Base-by-base conservation (phyloP, 163 green algal genomes). In the Dunaliella salina region DNA sequence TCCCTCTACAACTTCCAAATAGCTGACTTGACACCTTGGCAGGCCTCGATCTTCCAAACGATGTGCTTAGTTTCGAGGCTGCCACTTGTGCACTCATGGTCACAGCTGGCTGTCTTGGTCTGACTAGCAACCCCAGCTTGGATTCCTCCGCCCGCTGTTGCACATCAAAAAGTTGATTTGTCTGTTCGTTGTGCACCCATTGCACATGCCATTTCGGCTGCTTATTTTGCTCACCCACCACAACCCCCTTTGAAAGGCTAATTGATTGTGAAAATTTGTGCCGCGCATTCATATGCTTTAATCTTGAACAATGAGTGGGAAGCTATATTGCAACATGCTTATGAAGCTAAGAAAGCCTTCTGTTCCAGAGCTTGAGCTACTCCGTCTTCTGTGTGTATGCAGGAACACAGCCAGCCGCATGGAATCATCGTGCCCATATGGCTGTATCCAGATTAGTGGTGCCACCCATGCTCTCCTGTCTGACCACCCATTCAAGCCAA, bases 381-480 rank as follows among this genome's bases (percentile, higher is more conserved):
- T n/a, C n/a, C n/a, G n/a, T n/a, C n/a, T n/a, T n/a, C n/a, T n/a
- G n/a, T n/a, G n/a, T n/a, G n/a, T n/a, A n/a, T 88, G 81, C 18
- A 88, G 90, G 78, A 91, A 91, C 89, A 84, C 71, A 17, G 69
- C 69, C 35, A 89, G 86, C 85, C 85, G 85, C 81, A 88, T 88
- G 86, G 86, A 88, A 57, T 85, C 80, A 81, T 88, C 87, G 0
- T 83, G 83, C 24, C 84, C 33, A 0, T 57, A 81, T 8, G 84
- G 84, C 24, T 71, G 50, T 35, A 87, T 90, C 81, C 87, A 90
- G 50, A n/a, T 86, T 3, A 86, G 80, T 3, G 35, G 72, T 35
- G 46, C 67, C 79, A 87, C 86, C 0, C 69, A 79, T 35, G 25
- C 4, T 5, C 63, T 87, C 20, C 83, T 89, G 86, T 8, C 59